phyloP scores from a whole-genome alignment of 768 basidiomycete genomes.

The Dioszegia crocea region DNA sequence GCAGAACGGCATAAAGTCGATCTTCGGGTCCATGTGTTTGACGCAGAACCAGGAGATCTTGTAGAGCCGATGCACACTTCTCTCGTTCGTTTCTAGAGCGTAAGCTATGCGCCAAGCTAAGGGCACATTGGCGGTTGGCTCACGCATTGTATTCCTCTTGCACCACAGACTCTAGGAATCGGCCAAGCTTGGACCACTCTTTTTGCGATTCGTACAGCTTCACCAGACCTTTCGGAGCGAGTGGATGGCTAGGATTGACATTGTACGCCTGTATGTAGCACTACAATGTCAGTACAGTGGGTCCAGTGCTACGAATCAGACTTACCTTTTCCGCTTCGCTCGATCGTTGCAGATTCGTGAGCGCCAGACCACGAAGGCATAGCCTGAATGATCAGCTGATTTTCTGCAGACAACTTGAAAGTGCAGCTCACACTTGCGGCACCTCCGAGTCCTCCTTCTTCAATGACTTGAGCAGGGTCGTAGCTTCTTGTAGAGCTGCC shows the following conservation, averaged over 20 bases:
- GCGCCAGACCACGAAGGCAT: constrained; percentile 78
- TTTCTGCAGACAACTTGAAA: not conserved
- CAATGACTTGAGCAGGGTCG: constrained; percentile 27
- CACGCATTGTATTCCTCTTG: constrained; percentile 62
- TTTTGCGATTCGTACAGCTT: constrained; percentile 43
- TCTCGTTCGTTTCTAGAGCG: constrained; percentile 56
- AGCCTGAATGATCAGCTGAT: constrained; percentile 55
- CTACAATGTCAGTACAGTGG: constrained; percentile 51
- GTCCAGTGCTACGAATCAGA: not conserved
- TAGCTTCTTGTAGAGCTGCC: constrained; percentile 34
- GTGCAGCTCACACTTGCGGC: constrained; percentile 27
- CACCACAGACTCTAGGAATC: constrained; percentile 57
- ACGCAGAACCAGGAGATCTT: constrained; percentile 66
- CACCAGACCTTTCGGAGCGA: constrained; percentile 57
- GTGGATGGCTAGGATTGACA: constrained; percentile 62
- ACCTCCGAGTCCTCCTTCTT: constrained; percentile 27
- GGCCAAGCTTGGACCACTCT: constrained; percentile 24
- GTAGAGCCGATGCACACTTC: constrained; percentile 76
- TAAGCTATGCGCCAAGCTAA: not conserved
- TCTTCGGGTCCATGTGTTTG: constrained; percentile 60
- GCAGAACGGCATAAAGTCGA: constrained; percentile 70
- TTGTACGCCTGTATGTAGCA: constrained; percentile 72
- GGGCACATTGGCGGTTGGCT: too few relatives aligned
- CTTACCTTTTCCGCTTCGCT: constrained; percentile 82
- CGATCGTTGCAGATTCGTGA: constrained; percentile 66